Percentiles rank a stretch among this genome's conserved stretches.
Conservation (phyloP, 2,329 filamentous ascomycete genomes). For the Xylariaceae sp. region DNA sequence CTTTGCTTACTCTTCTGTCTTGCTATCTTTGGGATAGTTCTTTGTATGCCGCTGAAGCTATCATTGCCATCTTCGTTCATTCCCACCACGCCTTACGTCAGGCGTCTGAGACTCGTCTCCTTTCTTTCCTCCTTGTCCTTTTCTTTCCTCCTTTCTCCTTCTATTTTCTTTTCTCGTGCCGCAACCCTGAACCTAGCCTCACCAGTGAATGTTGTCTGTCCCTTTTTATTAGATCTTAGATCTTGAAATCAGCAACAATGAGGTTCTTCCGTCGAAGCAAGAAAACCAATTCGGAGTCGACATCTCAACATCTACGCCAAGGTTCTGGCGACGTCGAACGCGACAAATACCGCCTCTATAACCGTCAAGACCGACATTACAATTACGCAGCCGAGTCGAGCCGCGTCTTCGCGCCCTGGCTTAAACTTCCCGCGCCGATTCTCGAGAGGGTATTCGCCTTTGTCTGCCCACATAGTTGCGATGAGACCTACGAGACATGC, state of each 20-base stretch:
- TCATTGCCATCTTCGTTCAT: neutral
- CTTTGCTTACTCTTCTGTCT: neutral
- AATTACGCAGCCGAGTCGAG: constrained; percentile 22
- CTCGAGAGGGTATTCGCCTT: constrained; percentile 72
- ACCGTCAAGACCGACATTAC: constrained; percentile 24
- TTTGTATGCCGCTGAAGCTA: neutral
- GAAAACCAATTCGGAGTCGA: constrained; percentile 24
- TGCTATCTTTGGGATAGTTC: neutral
- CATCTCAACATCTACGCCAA: constrained; percentile 17
- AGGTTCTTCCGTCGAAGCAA: constrained; percentile 33
- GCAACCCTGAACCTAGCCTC: constrained; percentile 3
- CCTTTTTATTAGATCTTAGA: neutral
- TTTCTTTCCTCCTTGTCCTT: neutral
- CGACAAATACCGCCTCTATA: constrained; percentile 28
- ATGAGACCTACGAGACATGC: constrained; percentile 73
- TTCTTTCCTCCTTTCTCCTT: neutral
- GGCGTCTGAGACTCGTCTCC: no score
- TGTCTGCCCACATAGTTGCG: constrained; percentile 76
- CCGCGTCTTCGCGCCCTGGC: constrained; percentile 29
- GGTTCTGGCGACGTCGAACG: constrained; percentile 27
- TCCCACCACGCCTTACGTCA: neutral
- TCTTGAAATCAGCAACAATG: constrained; percentile 29
- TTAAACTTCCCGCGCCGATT: constrained; percentile 59
- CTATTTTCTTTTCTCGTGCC: neutral
- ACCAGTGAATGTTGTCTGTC: neutral